Conservation (phyloP, 2,329 filamentous ascomycete genomes). For the Torrubiella hemipterigena region DNA sequence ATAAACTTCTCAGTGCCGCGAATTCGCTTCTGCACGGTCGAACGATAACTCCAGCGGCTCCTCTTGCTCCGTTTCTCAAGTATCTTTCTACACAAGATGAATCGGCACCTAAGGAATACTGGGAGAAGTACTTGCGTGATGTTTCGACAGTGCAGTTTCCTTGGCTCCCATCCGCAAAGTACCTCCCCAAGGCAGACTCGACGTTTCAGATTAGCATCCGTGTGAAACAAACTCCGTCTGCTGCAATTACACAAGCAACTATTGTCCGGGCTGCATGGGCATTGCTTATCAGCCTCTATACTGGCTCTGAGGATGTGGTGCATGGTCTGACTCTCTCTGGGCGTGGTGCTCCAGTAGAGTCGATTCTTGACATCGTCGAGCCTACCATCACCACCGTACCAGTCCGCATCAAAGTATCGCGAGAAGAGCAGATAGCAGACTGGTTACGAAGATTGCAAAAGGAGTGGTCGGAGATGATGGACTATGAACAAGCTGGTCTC, state of each 20-base stretch:
- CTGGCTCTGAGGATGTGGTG: constrained; percentile 17
- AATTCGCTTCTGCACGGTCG: no score
- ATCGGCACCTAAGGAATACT: background rate
- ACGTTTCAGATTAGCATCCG: background rate
- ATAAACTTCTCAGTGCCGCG: background rate
- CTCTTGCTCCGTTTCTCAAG: constrained; percentile 4
- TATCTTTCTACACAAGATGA: background rate
- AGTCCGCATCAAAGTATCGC: constrained; percentile 14
- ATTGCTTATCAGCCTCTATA: constrained; percentile 22
- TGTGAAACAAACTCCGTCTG: background rate
- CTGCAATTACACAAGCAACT: constrained; percentile 4
- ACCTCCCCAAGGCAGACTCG: constrained; percentile 4
- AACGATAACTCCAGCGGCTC: constrained; percentile 3
- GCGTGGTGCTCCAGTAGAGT: constrained; percentile 11
- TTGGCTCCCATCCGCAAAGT: background rate
- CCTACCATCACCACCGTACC: constrained; percentile 16
- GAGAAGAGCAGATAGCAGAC: constrained; percentile 15
- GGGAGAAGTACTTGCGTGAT: constrained; percentile 1
- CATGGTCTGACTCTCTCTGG: constrained; percentile 13
- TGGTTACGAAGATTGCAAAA: constrained; percentile 24
- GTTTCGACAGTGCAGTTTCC: background rate
- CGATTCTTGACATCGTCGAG: constrained; percentile 12
- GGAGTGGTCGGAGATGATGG: constrained; percentile 6
- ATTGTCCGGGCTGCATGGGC: constrained; percentile 13
- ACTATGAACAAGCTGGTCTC: constrained; percentile 8